phyloP scores from a whole-genome alignment of 352 stramenopile species.

The Pythium plurisporium region DNA sequence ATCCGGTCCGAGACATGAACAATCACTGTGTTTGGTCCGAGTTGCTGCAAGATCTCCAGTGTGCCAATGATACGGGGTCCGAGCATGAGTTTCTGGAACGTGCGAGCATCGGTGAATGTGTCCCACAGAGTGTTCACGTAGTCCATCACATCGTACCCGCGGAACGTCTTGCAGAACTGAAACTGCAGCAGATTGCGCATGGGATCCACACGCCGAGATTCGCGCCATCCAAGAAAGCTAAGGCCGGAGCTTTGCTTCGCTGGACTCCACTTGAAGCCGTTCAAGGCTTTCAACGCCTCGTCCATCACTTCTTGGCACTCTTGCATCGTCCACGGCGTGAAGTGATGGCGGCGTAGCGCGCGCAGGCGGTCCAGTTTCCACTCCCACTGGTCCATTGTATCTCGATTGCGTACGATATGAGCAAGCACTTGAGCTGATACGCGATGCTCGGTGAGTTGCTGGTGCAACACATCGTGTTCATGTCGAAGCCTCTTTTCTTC shows the following conservation, averaged over 20 bases:
- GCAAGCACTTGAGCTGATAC: neutral
- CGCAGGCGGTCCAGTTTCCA: too few relatives aligned
- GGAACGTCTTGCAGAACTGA: slow-evolving; percentile 5
- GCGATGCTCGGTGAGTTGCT: neutral
- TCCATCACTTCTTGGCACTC: neutral
- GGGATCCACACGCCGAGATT: neutral
- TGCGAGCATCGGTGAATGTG: neutral
- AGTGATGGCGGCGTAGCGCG: neutral
- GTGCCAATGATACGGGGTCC: neutral
- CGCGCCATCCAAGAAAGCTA: slow-evolving; percentile 7
- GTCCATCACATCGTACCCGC: neutral
- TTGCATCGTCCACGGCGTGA: neutral
- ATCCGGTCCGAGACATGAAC: neutral
- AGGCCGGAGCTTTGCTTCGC: neutral
- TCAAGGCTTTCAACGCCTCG: neutral
- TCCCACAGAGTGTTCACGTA: neutral
- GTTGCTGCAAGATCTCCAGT: neutral
- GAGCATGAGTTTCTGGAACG: neutral
- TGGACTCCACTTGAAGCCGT: neutral
- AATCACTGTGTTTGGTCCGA: neutral
- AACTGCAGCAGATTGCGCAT: neutral
- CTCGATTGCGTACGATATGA: too few relatives aligned
- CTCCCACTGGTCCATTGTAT: too few relatives aligned
- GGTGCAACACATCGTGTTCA: neutral
- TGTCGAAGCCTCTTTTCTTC: neutral